Percentiles rank a stretch among this genome's conserved stretches.
These are phyloP conservation scores for Leishmania braziliensis DNA, from an alignment of 208 protist species.

Conservation along the genomic window DNA sequence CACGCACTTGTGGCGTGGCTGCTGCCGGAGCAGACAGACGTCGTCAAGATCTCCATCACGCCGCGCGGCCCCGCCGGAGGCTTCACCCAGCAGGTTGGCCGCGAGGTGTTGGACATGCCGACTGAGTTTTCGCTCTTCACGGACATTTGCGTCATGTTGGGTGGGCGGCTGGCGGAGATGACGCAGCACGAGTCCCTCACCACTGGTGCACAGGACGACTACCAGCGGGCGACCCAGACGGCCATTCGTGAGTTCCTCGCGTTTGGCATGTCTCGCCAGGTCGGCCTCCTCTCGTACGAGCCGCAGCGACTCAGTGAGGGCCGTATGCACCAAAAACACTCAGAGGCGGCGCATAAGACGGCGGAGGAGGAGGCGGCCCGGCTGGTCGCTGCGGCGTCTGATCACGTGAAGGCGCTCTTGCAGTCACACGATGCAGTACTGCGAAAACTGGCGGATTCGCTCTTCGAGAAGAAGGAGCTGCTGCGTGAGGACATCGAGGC, in stretches of 20 bases:
- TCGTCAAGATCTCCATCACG: slow-evolving; percentile 97
- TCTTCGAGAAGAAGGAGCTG: slow-evolving; percentile 78
- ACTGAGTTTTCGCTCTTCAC: slow-evolving; percentile 93
- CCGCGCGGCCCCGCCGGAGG: slow-evolving; percentile 82
- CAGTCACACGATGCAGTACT: slow-evolving; percentile 43
- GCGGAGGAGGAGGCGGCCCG: slow-evolving; percentile 74
- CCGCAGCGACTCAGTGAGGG: slow-evolving; percentile 79
- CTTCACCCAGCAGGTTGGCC: slow-evolving; percentile 85
- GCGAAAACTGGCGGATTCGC: slow-evolving; percentile 39
- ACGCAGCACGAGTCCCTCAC: slow-evolving; percentile 91
- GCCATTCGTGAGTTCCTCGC: slow-evolving; percentile 71
- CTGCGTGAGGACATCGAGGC: slow-evolving; percentile 67
- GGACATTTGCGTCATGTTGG: slow-evolving; percentile 93
- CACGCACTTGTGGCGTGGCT: slow-evolving; percentile 96
- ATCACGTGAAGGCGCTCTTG: slow-evolving; percentile 57
- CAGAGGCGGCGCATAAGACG: slow-evolving; percentile 47
- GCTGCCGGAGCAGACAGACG: slow-evolving; percentile 83
- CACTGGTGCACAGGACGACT: slow-evolving; percentile 90
- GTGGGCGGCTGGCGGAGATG: slow-evolving; percentile 96
- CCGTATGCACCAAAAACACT: slow-evolving; percentile 75
- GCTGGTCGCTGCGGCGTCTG: slow-evolving; percentile 56
- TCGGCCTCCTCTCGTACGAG: slow-evolving; percentile 78
- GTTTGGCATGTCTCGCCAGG: slow-evolving; percentile 79
- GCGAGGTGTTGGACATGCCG: slow-evolving; percentile 74
- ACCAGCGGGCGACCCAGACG: slow-evolving; percentile 88